A percentile compares a stretch with the other conserved stretches of the same genome.
Evolutionary conservation across 2,329 filamentous ascomycete genomes (phyloP).

Genomic region (Hypoxylon sp.): DNA sequence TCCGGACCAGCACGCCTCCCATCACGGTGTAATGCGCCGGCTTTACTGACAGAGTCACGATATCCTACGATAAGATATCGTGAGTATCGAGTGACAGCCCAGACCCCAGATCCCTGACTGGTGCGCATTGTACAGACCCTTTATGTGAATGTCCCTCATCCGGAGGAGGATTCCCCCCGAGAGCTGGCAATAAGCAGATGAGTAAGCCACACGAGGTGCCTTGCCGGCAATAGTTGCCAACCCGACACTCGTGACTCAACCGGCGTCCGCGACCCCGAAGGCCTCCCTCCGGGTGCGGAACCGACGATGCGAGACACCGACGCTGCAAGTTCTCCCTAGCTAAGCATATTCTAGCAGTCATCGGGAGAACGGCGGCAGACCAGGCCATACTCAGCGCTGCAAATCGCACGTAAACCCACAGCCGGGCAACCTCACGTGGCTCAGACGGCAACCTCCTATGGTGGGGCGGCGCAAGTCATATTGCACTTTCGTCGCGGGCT

Average conservation of each 20-base stretch:
- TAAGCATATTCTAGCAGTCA: neutral
- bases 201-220: neutral
- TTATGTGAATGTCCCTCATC: conserved; percentile 12
- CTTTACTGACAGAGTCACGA: neutral
- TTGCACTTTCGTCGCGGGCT: neutral
- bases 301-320: no score
- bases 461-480: no score
- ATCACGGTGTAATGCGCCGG: neutral
- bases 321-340: neutral
- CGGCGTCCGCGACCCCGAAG: no score
- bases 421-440: conserved; percentile 9
- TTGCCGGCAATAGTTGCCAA: neutral
- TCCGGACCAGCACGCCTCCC: neutral
- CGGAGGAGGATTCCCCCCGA: conserved; percentile 12
- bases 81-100: no score
- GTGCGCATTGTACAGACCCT: conserved; percentile 25
- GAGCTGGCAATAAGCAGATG: conserved; percentile 4
- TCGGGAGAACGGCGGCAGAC: neutral
- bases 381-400: neutral
- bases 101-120: no score
- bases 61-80: no score
- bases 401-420: neutral
- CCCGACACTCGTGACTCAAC: neutral
- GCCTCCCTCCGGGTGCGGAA: no score
- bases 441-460: neutral